Conservation (phyloP, 768 basidiomycete species). For the Lactifluus pinguis region DNA sequence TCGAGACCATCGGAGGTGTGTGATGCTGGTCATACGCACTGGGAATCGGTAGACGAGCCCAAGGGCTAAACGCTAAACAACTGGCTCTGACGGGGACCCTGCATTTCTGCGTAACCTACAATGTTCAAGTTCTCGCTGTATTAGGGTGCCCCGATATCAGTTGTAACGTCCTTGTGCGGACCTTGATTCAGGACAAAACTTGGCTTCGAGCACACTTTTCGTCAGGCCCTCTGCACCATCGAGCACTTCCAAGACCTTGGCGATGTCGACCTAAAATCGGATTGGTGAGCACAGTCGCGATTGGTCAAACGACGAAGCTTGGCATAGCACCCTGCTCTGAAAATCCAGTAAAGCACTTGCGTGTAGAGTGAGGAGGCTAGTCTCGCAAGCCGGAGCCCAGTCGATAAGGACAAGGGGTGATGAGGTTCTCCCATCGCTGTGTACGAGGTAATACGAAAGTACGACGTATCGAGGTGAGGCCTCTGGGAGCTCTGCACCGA, state of each 20-base stretch:
- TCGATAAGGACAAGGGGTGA: constrained; percentile 82
- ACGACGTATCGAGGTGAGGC: constrained; percentile 81
- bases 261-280: constrained; percentile 53
- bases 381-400: constrained; percentile 83
- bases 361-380: constrained; percentile 62
- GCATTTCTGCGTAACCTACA: constrained; percentile 1
- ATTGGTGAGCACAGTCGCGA: neutral
- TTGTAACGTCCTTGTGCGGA: neutral
- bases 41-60: no score
- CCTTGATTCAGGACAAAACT: constrained; percentile 30
- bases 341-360: constrained; percentile 77
- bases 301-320: neutral
- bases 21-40: no score
- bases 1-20: no score
- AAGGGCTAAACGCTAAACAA: no score
- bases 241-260: constrained; percentile 70
- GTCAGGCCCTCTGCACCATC: constrained; percentile 81
- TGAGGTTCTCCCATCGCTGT: constrained; percentile 74
- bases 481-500: constrained; percentile 72
- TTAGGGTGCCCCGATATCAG: neutral
- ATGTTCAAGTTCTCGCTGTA: neutral
- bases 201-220: constrained; percentile 56
- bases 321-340: constrained; percentile 55
- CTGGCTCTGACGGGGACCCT: no score
- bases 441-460: constrained; percentile 72